Conservation (phyloP, 495 filamentous ascomycete genomes). For the Penicillium antarcticum region DNA sequence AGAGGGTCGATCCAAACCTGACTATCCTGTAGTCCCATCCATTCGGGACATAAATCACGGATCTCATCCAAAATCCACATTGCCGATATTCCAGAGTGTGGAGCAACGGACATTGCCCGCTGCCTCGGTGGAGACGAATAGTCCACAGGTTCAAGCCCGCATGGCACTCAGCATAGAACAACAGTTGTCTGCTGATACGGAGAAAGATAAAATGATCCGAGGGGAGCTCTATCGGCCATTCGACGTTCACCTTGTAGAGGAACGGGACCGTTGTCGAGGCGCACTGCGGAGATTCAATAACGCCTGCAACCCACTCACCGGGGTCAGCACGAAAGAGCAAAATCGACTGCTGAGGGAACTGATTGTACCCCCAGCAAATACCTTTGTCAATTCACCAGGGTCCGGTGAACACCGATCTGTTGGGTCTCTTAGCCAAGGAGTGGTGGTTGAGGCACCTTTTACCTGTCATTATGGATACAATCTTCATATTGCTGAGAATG, state of each 20-base stretch:
- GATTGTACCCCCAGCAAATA: constrained; percentile 47
- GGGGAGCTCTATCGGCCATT: constrained; percentile 79
- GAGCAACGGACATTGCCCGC: constrained; percentile 35
- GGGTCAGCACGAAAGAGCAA: constrained; percentile 74
- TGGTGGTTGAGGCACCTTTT: constrained; percentile 85
- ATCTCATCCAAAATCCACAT: constrained; percentile 32
- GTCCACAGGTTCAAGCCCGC: constrained; percentile 43
- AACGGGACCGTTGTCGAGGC: constrained; percentile 81
- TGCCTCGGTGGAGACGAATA: constrained; percentile 35
- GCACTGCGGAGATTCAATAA: constrained; percentile 90
- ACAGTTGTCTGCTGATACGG: constrained; percentile 53
- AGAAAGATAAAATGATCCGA: constrained; percentile 92
- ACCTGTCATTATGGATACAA: constrained; percentile 96
- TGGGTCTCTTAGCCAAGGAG: constrained; percentile 72
- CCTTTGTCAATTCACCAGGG: constrained; percentile 41
- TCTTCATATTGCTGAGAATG: constrained; percentile 81
- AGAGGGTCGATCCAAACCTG: constrained; percentile 37
- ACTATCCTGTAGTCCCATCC: constrained; percentile 42
- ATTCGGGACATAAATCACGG: constrained; percentile 42
- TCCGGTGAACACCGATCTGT: constrained; percentile 28
- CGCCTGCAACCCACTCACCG: constrained; percentile 72
- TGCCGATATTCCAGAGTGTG: constrained; percentile 34
- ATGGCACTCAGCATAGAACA: constrained; percentile 47
- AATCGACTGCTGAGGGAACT: constrained; percentile 77
- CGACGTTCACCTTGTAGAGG: constrained; percentile 73